These are phyloP conservation scores for Pseudogymnoascus sp. DNA, from an alignment of 2,329 filamentous ascomycete genomes.

Conservation along the genomic window DNA sequence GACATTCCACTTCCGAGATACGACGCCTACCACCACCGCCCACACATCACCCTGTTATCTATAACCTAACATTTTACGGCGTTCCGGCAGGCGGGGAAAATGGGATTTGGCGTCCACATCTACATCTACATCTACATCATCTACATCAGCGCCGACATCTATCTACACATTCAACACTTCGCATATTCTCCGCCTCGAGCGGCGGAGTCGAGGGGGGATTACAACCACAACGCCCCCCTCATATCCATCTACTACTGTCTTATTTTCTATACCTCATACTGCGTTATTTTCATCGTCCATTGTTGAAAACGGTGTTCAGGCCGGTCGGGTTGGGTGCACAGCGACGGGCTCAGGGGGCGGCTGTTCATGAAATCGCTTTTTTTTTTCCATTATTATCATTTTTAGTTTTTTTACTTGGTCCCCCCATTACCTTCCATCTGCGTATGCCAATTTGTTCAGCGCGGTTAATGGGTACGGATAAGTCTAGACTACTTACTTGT, in stretches of 20 bases:
- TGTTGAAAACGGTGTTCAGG: background rate
- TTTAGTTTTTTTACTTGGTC: background rate
- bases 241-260: background rate
- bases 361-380: background rate
- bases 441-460: too few species aligned
- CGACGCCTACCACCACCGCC: background rate
- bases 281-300: background rate
- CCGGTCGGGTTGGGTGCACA: background rate
- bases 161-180: background rate
- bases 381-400: background rate
- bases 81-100: background rate
- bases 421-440: background rate
- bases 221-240: background rate
- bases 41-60: background rate
- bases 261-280: background rate
- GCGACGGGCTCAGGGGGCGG: background rate
- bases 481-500: background rate
- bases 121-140: background rate
- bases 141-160: background rate
- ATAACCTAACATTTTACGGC: background rate
- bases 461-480: background rate
- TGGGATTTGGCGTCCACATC: background rate
- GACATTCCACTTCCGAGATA: background rate
- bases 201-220: background rate
- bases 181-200: background rate